Base-by-base conservation (phyloP, 164 flowering plant genomes). In the Akebia trifoliata region DNA sequence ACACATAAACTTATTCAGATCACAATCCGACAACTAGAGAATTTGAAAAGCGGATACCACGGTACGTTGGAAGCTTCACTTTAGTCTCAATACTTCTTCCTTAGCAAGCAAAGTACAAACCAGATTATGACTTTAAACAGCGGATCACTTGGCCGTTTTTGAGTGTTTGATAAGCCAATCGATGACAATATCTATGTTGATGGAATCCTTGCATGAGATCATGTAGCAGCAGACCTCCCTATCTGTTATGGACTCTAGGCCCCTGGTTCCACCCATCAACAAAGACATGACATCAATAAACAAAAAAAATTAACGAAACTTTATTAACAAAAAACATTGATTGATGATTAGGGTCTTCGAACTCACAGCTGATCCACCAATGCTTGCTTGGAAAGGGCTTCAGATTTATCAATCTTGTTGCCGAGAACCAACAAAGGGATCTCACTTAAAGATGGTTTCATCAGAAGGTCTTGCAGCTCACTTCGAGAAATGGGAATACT, bases 131-230 rank as follows among this genome's bases (percentile, higher is more conserved):
- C 11, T n/a, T n/a, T n/a, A n/a, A n/a, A 18, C 34, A 11, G 3
- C 53, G 9, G 8, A 50, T 75, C 69, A 87, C 20, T 72, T 70
- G 17, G 79, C 86, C 15, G 83, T 73, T 69, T 76, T 88, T 1
- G 96, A 88, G 81, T 84, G 96, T 66, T 86, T 84, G 69, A 88
- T 84, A 32, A 88, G 90, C 93, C 93, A 88, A 59, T 88, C 87
- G 21, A 85, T 82, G 45, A 86, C 96, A 30, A 55, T 57, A 34
- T 85, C 89, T 40, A 88, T 88, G 73, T 88, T 86, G 54, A 82
- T 51, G 3, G 93, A 81, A 39, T 86, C 87, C 72, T 86, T 89
- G 81, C 96, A 89, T 4, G 93, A 88, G 61, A 84, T 89, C 96
- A 86, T 86, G 62, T 86, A 86, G 78, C 87, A 86, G 70, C 94